Percentiles rank a stretch among this genome's conserved stretches.
These are phyloP conservation scores for Cyclotella kingstonii DNA, from an alignment of 108 stramenopile species.

Conservation along the genomic window DNA sequence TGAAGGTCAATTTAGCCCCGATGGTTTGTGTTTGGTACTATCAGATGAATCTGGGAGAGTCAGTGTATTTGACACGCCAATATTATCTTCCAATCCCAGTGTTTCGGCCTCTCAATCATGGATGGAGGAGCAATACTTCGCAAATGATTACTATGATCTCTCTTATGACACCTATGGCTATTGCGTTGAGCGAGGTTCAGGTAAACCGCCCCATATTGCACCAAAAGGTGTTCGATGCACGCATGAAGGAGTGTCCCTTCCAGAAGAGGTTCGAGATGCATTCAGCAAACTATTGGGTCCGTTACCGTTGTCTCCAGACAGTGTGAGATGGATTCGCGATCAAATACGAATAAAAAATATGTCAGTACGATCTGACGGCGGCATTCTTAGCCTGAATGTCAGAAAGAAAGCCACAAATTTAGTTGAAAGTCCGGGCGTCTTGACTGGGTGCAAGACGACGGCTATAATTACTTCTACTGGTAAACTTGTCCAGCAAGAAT, in stretches of 20 bases:
- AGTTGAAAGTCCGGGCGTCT: constrained; percentile 23
- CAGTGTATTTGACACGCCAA: constrained; percentile 58
- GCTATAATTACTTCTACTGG: constrained; percentile 22
- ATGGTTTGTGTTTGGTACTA: constrained; percentile 61
- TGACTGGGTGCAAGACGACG: constrained; percentile 18
- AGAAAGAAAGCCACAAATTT: constrained; percentile 18
- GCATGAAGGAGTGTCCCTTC: constrained; percentile 58
- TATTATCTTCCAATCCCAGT: neutral
- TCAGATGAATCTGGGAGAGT: constrained; percentile 77
- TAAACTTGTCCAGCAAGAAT: constrained; percentile 6
- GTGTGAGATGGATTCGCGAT: constrained; percentile 40
- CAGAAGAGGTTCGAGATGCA: constrained; percentile 50
- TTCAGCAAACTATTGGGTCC: constrained; percentile 58
- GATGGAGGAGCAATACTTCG: constrained; percentile 87
- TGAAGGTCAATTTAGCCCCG: constrained; percentile 74
- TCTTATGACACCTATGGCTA: constrained; percentile 75
- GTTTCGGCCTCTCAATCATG: constrained; percentile 25
- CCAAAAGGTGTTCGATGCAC: constrained; percentile 66
- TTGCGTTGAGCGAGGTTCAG: constrained; percentile 80
- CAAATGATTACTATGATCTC: constrained; percentile 88
- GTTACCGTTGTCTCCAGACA: constrained; percentile 42
- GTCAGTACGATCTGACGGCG: constrained; percentile 24
- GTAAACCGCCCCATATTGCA: constrained; percentile 78
- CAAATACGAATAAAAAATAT: constrained; percentile 25
- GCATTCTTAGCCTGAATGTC: constrained; percentile 24